Evolutionary conservation across 192 early-diverging fungal species (phyloP), one percentile per base, ranked within the genome.

Genomic region (Umbelopsis vinacea): DNA sequence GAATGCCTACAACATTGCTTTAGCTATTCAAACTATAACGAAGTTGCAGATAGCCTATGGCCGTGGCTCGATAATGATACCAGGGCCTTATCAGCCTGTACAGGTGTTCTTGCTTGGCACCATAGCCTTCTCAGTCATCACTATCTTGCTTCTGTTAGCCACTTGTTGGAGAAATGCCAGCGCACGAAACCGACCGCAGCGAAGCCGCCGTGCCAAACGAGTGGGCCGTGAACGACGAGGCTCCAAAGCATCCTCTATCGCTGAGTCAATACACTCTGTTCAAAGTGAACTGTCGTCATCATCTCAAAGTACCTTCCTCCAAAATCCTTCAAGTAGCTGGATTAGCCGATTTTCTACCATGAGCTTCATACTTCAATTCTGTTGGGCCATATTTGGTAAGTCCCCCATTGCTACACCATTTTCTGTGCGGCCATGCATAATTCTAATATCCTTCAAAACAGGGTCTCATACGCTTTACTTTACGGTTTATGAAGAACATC

Each of bases 351-450:
- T 60, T 29, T 45, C 57, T 17, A 66, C 55, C 33, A 4, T 72
- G 37, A 50, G 19, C 6, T 72, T 72, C 37, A 33, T 72, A 21
- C 43, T 11, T 47, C 71, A 72, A 22, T 66, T 72, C 57, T 35
- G 57, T 37, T 72, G 71, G 71, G 71, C 71, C 11, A 38, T 66
- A 29, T 57, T 72, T 38, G 71, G 71, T 72, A 72, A 54, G 68
- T 37, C n/a, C n/a, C n/a, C n/a, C 5, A 15, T 1, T 3, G 0
- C 15, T 35, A 14, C 63, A 45, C 33, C 33, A 66, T 60, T 45
- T 43, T 43, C 23, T 24, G 46, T n/a, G 26, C 43, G 23, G 46
- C 37, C 21, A 68, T 23, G 46, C 22, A 10, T 6, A 12, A 19
- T 0, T 43, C 5, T 43, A 6, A 43, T 43, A 43, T 8, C 48